Conservation (phyloP, 2,329 filamentous ascomycete genomes). For the Ophiostoma pallidulum region DNA sequence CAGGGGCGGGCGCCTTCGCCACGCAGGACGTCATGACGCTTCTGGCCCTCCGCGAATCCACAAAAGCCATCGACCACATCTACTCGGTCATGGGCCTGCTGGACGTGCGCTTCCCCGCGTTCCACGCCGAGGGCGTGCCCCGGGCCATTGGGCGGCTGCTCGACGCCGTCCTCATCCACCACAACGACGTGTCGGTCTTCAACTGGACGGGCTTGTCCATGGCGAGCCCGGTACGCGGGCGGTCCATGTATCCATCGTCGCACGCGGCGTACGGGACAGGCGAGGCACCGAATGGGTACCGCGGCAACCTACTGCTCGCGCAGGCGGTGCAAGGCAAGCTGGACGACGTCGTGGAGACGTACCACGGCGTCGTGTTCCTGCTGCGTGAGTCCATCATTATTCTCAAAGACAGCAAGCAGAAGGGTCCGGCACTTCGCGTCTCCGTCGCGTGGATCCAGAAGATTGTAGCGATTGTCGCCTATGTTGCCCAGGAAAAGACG, state of each 20-base stretch:
- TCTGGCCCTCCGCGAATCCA: conserved; percentile 20
- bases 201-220: conserved; percentile 26
- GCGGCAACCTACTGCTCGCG: conserved; percentile 18
- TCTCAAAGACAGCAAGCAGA: conserved; percentile 19
- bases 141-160: conserved; percentile 24
- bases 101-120: conserved; percentile 24
- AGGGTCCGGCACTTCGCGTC: conserved; percentile 12
- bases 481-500: conserved; percentile 14
- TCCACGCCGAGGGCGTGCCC: conserved; percentile 23
- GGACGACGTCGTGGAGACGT: conserved; percentile 21
- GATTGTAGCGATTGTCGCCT: too few relatives aligned
- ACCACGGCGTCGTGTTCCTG: conserved; percentile 19
- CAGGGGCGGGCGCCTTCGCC: conserved; percentile 15
- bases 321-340: conserved; percentile 19
- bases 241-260: conserved; percentile 25
- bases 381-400: conserved; percentile 20
- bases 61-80: conserved; percentile 22
- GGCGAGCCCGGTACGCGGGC: conserved; percentile 24
- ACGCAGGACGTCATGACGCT: conserved; percentile 21
- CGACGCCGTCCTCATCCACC: conserved; percentile 23
- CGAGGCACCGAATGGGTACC: conserved; percentile 11
- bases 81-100: conserved; percentile 27
- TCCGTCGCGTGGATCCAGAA: conserved; percentile 20
- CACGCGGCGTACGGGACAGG: conserved; percentile 20
- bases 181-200: conserved; percentile 26